Evolutionary conservation across 139 green algal genomes (phyloP).

Genomic region (Picochlorum sp.): DNA sequence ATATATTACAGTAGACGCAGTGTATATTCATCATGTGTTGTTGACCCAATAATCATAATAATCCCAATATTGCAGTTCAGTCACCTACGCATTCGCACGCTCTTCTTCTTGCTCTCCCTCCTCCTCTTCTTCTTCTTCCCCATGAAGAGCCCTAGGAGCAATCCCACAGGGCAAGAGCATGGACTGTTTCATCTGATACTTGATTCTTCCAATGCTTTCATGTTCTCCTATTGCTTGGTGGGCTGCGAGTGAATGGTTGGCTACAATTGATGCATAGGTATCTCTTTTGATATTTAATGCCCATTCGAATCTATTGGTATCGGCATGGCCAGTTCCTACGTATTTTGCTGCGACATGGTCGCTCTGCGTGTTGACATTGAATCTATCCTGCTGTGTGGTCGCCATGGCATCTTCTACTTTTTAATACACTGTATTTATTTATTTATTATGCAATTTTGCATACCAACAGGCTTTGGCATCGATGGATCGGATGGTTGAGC

Average conservation of each 20-base stretch:
- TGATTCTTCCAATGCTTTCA: slow-evolving; percentile 83
- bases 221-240: slow-evolving; percentile 95
- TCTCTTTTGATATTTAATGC: slow-evolving; percentile 94
- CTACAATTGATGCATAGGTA: slow-evolving; percentile 91
- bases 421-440: no score
- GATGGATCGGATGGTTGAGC: no score
- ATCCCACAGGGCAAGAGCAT: slow-evolving; percentile 88
- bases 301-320: slow-evolving; percentile 92
- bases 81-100: no score
- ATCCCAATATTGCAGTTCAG: no score
- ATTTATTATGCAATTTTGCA: no score
- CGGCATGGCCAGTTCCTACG: slow-evolving; percentile 89
- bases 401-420: slow-evolving; percentile 21
- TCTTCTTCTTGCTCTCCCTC: no score
- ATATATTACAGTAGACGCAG: no score
- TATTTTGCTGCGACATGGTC: slow-evolving; percentile 96
- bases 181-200: slow-evolving; percentile 84
- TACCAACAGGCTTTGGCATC: no score
- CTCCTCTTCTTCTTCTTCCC: slow-evolving; percentile 40
- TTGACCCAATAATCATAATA: no score
- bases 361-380: slow-evolving; percentile 98
- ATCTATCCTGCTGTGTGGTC: slow-evolving; percentile 67
- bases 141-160: slow-evolving; percentile 43
- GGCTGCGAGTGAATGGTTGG: slow-evolving; percentile 73
- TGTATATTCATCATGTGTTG: no score